These are phyloP conservation scores for Lactarius deliciosus DNA, from an alignment of 768 basidiomycete genomes.

Conservation along the genomic window DNA sequence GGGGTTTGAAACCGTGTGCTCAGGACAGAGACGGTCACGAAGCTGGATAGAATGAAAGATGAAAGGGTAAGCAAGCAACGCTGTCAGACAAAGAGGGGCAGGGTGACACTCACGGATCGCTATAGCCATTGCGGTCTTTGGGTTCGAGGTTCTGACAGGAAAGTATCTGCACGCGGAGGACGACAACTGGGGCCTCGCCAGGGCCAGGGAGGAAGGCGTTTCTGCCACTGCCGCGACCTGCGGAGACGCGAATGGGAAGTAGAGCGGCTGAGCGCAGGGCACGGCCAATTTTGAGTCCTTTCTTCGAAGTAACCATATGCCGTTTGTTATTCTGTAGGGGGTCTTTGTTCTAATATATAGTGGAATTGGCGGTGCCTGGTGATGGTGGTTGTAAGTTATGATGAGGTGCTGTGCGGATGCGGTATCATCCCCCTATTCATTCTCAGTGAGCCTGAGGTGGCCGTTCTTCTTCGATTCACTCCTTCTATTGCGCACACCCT, in stretches of 20 bases:
- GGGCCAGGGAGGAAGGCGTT: slow-evolving; percentile 45
- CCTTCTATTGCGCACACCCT: too few species aligned
- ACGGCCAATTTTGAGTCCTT: slow-evolving; percentile 53
- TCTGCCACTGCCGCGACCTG: slow-evolving; percentile 41
- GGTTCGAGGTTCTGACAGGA: slow-evolving; percentile 60
- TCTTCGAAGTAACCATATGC: slow-evolving; percentile 33
- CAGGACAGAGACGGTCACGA: slow-evolving; percentile 65
- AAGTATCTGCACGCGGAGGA: slow-evolving; percentile 67
- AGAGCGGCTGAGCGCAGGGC: slow-evolving; percentile 60
- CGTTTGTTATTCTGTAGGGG: too few species aligned
- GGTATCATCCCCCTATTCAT: neutral
- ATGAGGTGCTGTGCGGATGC: neutral
- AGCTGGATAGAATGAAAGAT: slow-evolving; percentile 42
- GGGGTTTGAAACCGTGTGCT: slow-evolving; percentile 67
- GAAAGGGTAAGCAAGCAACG: slow-evolving; percentile 5
- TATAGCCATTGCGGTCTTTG: slow-evolving; percentile 66
- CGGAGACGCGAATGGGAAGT: slow-evolving; percentile 49
- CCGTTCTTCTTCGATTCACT: neutral
- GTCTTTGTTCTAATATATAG: neutral
- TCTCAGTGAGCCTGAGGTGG: neutral
- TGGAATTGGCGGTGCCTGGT: neutral
- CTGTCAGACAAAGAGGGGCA: slow-evolving; percentile 5
- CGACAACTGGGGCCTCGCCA: slow-evolving; percentile 65
- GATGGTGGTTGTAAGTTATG: neutral
- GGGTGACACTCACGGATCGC: slow-evolving; percentile 65